A percentile compares a stretch with the other conserved stretches of the same genome.
Evolutionary conservation across 805 yeast genomes (phyloP).

Genomic region (Scheffersomyces stipitis): DNA sequence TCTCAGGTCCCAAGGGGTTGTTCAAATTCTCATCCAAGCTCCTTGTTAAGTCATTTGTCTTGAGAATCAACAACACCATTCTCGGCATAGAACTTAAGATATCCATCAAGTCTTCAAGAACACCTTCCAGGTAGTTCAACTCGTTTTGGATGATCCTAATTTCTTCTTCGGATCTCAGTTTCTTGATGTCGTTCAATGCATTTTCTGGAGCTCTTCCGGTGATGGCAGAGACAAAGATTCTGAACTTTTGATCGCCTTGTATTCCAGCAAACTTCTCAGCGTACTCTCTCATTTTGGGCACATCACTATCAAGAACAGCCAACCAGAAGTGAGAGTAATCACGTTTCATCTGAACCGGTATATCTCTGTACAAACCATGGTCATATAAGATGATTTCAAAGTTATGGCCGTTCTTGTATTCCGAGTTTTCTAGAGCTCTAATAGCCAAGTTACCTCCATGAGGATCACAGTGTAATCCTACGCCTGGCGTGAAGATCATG

Average conservation of each 20-base stretch:
- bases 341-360: conserved; percentile 72
- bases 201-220: conserved; percentile 89
- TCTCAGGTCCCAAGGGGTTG: conserved; percentile 81
- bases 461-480: conserved; percentile 95
- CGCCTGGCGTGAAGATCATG: conserved; percentile 93
- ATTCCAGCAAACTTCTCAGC: conserved; percentile 81
- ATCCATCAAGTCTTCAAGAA: conserved; percentile 74
- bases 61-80: conserved; percentile 79
- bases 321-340: conserved; percentile 93
- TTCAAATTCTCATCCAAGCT: conserved; percentile 80
- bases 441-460: conserved; percentile 97
- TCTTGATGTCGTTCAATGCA: conserved; percentile 60
- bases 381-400: conserved; percentile 92
- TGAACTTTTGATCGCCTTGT: conserved; percentile 68
- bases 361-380: conserved; percentile 89
- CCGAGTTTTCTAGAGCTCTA: conserved; percentile 28
- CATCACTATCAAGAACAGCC: conserved; percentile 73
- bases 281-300: conserved; percentile 63
- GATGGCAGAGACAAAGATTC: conserved; percentile 86
- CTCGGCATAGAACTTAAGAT: conserved; percentile 80
- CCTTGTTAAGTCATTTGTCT: conserved; percentile 92
- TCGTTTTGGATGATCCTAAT: conserved; percentile 64
- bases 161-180: conserved; percentile 60
- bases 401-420: conserved; percentile 51
- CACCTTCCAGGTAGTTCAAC: conserved; percentile 55